Conservation (phyloP, 257 asterid species). For the Solanum infundibuliforme region DNA sequence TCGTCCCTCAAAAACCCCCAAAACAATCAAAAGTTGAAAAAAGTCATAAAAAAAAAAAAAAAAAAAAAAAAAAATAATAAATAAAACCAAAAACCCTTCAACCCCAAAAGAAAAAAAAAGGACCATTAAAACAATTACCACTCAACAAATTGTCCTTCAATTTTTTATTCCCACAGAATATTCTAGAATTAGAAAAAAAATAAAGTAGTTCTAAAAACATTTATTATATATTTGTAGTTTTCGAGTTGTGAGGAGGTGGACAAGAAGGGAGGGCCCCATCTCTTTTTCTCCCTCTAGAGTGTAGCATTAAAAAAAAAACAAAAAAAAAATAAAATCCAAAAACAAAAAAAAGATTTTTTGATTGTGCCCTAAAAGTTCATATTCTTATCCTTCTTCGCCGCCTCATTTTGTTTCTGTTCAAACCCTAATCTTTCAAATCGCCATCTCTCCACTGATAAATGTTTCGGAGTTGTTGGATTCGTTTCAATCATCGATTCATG, state of each 20-base stretch:
- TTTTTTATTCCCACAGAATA: neutral
- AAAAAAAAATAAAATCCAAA: neutral
- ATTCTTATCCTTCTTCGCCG: constrained; percentile 13
- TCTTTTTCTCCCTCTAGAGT: neutral
- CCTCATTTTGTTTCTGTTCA: neutral
- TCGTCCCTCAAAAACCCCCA: neutral
- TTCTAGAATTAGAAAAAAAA: neutral
- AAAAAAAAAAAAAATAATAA: neutral
- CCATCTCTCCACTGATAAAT: neutral
- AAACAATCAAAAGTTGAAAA: neutral
- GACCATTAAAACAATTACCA: neutral
- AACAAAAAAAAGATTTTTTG: neutral
- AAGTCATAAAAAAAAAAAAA: neutral
- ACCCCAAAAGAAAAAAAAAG: neutral
- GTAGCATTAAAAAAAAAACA: neutral
- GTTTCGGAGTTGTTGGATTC: neutral
- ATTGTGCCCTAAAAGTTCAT: constrained; percentile 9
- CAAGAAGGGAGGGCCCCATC: constrained; percentile 13
- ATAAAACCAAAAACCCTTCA: neutral
- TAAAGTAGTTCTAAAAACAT: neutral
- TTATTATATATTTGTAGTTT: neutral
- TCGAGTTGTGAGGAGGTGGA: constrained; percentile 8
- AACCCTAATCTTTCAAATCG: neutral
- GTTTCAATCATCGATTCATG: neutral
- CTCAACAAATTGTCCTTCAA: neutral